Base-by-base conservation (phyloP, 208 protist species). In the Crithidia thermophila region DNA sequence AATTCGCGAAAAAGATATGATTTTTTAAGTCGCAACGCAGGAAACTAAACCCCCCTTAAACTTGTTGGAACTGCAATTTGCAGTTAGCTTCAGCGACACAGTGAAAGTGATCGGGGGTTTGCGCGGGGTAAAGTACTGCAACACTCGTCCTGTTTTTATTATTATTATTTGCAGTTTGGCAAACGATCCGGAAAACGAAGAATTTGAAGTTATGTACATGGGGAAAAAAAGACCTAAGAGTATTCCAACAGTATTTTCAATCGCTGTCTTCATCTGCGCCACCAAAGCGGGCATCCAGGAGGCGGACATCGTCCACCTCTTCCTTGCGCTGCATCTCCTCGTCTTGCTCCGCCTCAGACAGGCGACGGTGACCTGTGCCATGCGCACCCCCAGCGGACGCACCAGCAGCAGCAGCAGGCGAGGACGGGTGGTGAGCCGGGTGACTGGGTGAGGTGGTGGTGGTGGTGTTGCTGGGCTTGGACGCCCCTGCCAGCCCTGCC, bases 221-320 rank as follows among this genome's bases (percentile, higher is more conserved):
- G 25, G n/a, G n/a, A n/a, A n/a, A n/a, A n/a, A n/a, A n/a, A n/a
- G n/a, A n/a, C n/a, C n/a, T n/a, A n/a, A n/a, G n/a, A n/a, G n/a
- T n/a, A 51, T 51, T 14, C 21, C 25, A 6, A 34, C 8, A 23
- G 27, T 4, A 39, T 10, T 42, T 71, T 31, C 67, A 75, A 18
- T 81, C 69, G 45, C 69, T 77, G 55, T 81, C 74, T 37, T 77
- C 75, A 30, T 74, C 72, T 14, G 18, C 65, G 47, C 37, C 55
- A 20, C 60, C 62, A 34, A 67, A 62, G 39, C 67, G 64, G n/a
- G 68, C 61, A 55, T 75, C 75, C 23, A 90, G 68, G 10, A 57
- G 55, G 8, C 81, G 84, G 33, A 90, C 84, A 28, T 82, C 84
- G 14, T 85, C 78, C 45, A 90, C 77, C 23, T 90, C 84, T 45